A percentile compares a stretch with the other conserved stretches of the same genome.
Conservation (phyloP, 768 basidiomycete genomes). For the Leucocoprinus birnbaumii region DNA sequence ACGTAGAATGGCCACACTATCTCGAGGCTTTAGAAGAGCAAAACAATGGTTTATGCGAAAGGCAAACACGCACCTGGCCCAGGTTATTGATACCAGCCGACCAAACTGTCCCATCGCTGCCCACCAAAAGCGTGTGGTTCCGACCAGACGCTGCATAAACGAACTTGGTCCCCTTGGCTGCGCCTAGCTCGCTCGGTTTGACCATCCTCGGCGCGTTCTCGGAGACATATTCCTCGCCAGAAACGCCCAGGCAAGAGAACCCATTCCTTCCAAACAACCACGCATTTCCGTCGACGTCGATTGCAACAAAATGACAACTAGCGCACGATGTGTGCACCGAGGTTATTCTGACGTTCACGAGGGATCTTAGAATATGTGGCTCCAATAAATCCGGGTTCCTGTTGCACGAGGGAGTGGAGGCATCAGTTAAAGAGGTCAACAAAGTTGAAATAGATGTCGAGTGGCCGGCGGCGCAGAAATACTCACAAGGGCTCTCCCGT, state of each 20-base stretch:
- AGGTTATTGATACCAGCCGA: constrained; percentile 76
- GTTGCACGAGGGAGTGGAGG: constrained; percentile 3
- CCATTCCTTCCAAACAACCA: constrained; percentile 91
- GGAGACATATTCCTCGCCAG: constrained; percentile 56
- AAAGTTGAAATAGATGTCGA: constrained; percentile 7
- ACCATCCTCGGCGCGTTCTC: constrained; percentile 72
- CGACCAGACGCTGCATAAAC: constrained; percentile 83
- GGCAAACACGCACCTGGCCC: constrained; percentile 62
- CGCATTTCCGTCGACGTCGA: constrained; percentile 76
- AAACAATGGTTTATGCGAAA: background rate
- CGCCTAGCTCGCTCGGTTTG: constrained; percentile 59
- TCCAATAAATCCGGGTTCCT: constrained; percentile 80
- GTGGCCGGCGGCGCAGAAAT: constrained; percentile 11
- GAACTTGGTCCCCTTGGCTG: constrained; percentile 53
- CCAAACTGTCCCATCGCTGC: constrained; percentile 81
- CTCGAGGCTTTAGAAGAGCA: background rate
- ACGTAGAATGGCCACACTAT: constrained; percentile 70
- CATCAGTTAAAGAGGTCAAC: constrained; percentile 5
- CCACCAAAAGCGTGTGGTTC: constrained; percentile 80
- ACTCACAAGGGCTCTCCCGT: constrained; percentile 36
- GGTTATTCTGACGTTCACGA: constrained; percentile 72
- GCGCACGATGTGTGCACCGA: constrained; percentile 77
- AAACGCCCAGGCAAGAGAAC: constrained; percentile 61
- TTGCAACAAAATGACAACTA: constrained; percentile 71
- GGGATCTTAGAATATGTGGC: constrained; percentile 86